A percentile compares a stretch with the other conserved stretches of the same genome.
Evolutionary conservation across 352 stramenopile species (phyloP).

Genomic region (Phytophthora ohioensis): DNA sequence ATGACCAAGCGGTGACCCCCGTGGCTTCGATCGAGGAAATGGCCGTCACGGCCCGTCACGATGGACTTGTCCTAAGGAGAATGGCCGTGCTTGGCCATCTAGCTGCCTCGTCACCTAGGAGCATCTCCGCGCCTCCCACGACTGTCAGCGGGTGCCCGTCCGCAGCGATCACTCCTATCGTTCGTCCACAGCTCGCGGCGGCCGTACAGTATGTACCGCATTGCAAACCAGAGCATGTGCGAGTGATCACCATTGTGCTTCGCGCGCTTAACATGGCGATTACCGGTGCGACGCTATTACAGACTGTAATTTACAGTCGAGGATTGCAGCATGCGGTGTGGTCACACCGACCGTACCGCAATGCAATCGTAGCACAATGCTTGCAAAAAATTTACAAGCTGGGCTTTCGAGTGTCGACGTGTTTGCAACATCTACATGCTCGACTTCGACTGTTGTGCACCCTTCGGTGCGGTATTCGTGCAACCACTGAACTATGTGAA

Average conservation of each 20-base stretch:
- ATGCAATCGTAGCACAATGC: no score
- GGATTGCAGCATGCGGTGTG: no score
- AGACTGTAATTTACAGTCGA: no score
- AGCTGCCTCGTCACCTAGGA: slow-evolving; percentile 24
- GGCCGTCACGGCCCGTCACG: no score
- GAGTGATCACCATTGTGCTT: not conserved
- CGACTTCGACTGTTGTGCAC: no score
- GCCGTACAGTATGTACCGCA: not conserved
- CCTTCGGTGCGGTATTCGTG: no score
- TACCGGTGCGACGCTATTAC: not conserved
- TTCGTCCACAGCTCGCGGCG: slow-evolving; percentile 8
- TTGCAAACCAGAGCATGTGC: not conserved
- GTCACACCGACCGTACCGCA: no score
- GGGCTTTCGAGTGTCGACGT: no score
- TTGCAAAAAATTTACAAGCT: no score
- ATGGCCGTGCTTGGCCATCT: not conserved
- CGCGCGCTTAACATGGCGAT: not conserved
- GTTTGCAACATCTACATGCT: no score
- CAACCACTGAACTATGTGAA: no score
- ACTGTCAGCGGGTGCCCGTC: slow-evolving; percentile 1
- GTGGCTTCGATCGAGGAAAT: slow-evolving; percentile 12
- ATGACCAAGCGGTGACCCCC: not conserved
- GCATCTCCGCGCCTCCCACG: slow-evolving; percentile 21
- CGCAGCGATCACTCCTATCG: slow-evolving; percentile 7
- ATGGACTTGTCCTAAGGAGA: no score